A percentile compares a stretch with the other conserved stretches of the same genome.
Conservation (phyloP, 176 grass and related monocot genomes). For the Elymus sibiricus region DNA sequence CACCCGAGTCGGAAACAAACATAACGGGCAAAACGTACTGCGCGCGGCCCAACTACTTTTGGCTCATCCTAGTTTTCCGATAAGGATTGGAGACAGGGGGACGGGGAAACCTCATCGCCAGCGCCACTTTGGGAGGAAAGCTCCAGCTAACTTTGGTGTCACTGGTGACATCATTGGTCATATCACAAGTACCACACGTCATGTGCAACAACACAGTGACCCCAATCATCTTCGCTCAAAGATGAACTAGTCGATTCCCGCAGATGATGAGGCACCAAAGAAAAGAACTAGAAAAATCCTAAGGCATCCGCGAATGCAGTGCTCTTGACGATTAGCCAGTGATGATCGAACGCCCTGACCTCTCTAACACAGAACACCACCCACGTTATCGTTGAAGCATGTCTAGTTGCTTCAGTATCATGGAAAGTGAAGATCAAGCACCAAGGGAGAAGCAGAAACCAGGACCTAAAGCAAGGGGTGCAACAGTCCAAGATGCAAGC, state of each 20-base stretch:
- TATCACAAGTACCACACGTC: background rate
- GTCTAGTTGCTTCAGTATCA: background rate
- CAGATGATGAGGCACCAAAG: background rate
- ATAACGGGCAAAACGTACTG: background rate
- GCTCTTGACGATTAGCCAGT: background rate
- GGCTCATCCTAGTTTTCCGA: background rate
- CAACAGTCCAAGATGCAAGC: background rate
- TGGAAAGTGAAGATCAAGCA: background rate
- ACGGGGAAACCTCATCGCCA: background rate
- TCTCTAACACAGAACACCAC: background rate
- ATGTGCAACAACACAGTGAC: background rate
- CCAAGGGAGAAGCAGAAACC: background rate
- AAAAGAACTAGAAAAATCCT: background rate
- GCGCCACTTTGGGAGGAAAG: background rate
- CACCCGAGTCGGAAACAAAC: background rate
- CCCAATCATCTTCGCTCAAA: background rate
- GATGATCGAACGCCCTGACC: background rate
- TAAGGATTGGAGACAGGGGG: conserved; percentile 8
- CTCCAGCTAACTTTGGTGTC: background rate
- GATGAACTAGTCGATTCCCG: background rate
- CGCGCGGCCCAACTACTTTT: background rate
- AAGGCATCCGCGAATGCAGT: background rate
- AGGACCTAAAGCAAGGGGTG: background rate
- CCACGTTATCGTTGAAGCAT: background rate
- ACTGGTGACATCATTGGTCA: background rate